These are phyloP conservation scores for Isabelozyma rhagii DNA, from an alignment of 805 yeast genomes.

Conservation along the genomic window DNA sequence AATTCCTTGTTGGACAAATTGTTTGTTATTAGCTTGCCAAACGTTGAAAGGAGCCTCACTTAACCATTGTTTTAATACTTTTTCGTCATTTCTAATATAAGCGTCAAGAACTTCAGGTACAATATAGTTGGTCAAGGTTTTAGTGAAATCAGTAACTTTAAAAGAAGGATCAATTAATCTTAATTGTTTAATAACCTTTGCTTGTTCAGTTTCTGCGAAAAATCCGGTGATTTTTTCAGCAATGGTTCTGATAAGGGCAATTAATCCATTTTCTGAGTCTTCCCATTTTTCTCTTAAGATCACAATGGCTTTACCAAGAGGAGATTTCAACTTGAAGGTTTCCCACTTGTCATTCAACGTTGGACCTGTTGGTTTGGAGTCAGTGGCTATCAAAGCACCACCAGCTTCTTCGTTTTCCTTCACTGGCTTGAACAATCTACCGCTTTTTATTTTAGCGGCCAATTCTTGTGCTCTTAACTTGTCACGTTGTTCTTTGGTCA, in stretches of 20 bases:
- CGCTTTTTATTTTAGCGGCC: constrained; percentile 55
- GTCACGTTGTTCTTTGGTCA: constrained; percentile 77
- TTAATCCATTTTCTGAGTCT: constrained; percentile 89
- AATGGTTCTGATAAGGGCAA: constrained; percentile 75
- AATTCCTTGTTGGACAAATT: constrained; percentile 84
- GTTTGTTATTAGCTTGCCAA: constrained; percentile 90
- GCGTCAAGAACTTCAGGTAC: constrained; percentile 96
- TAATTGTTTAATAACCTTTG: constrained; percentile 83
- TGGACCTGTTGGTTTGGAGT: constrained; percentile 71
- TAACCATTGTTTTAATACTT: constrained; percentile 82
- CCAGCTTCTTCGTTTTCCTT: constrained; percentile 83
- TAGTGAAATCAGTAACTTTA: constrained; percentile 71
- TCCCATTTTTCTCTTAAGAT: constrained; percentile 75
- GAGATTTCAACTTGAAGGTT: constrained; percentile 61
- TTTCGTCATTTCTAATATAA: constrained; percentile 85
- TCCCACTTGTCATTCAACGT: constrained; percentile 63
- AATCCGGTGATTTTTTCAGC: constrained; percentile 79
- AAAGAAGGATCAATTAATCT: constrained; percentile 88
- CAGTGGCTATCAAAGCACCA: constrained; percentile 75
- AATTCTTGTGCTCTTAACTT: constrained; percentile 52
- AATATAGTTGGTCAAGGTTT: constrained; percentile 84
- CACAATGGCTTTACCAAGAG: constrained; percentile 63
- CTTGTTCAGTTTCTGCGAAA: constrained; percentile 95
- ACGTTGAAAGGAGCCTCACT: constrained; percentile 96
- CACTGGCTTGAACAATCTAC: constrained; percentile 63